Conservation (phyloP, 352 stramenopile species). For the Phytopythium montanum region DNA sequence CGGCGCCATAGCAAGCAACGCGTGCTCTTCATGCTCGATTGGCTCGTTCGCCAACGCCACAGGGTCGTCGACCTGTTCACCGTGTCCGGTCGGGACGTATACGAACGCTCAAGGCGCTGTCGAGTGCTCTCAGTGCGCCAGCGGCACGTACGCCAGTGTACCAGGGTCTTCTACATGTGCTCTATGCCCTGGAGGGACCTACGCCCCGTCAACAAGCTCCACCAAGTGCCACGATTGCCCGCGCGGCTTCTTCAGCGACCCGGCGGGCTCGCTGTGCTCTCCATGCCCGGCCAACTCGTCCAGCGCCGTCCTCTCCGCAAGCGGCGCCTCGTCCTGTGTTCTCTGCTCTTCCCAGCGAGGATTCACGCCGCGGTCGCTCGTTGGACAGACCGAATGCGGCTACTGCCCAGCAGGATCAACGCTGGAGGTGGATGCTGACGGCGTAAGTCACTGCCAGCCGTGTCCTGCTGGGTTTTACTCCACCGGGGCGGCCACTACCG, state of each 20-base stretch:
- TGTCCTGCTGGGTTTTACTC: slow-evolving; percentile 40
- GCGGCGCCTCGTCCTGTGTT: slow-evolving; percentile 17
- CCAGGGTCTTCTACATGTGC: slow-evolving; percentile 26
- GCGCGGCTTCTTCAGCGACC: slow-evolving; percentile 56
- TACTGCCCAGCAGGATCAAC: slow-evolving; percentile 26
- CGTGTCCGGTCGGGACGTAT: slow-evolving; percentile 19
- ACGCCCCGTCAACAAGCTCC: slow-evolving; percentile 22
- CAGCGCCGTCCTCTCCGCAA: slow-evolving; percentile 18
- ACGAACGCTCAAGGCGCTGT: slow-evolving; percentile 16
- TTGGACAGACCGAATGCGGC: slow-evolving; percentile 26
- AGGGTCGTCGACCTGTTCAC: slow-evolving; percentile 15
- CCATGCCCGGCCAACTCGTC: slow-evolving; percentile 54
- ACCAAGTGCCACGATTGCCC: slow-evolving; percentile 46
- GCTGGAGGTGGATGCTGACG: slow-evolving; percentile 9
- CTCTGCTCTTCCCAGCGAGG: slow-evolving; percentile 24
- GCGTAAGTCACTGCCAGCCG: slow-evolving; percentile 16
- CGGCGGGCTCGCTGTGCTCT: slow-evolving; percentile 21
- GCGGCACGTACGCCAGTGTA: slow-evolving; percentile 38
- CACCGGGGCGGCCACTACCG: slow-evolving; percentile 16
- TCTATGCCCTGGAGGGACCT: slow-evolving; percentile 42
- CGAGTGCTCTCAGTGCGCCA: slow-evolving; percentile 31
- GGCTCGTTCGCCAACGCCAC: slow-evolving; percentile 21
- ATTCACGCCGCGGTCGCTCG: slow-evolving; percentile 24
- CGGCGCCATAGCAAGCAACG: slow-evolving; percentile 22
- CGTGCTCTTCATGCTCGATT: slow-evolving; percentile 27